Evolutionary conservation across 1,284 basidiomycete genomes (phyloP).

Genomic region (Microbotryum scabiosae): DNA sequence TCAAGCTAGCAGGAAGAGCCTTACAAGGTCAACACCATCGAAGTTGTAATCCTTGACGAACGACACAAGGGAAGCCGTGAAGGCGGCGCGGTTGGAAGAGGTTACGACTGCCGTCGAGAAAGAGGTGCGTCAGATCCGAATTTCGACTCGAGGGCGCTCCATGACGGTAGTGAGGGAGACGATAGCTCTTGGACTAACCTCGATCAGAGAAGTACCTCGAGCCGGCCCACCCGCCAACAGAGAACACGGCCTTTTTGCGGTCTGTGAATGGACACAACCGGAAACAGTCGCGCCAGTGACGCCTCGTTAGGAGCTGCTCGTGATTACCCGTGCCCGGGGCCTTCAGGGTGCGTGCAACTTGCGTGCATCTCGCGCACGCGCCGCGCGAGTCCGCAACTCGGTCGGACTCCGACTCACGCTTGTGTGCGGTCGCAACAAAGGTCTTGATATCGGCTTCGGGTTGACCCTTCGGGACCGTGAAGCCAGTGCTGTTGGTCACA

Average conservation of each 20-base stretch:
- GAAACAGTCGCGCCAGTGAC: too few relatives aligned
- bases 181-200: background rate
- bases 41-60: slow-evolving; percentile 54
- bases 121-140: slow-evolving; percentile 37
- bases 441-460: background rate
- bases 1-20: background rate
- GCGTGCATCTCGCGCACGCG: too few relatives aligned
- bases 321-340: too few relatives aligned
- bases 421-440: slow-evolving; percentile 13
- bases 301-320: too few relatives aligned
- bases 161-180: background rate
- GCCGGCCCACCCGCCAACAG: slow-evolving; percentile 15
- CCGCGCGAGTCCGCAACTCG: too few relatives aligned
- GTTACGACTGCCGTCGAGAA: slow-evolving; percentile 63
- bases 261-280: background rate
- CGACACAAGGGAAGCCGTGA: slow-evolving; percentile 54
- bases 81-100: slow-evolving; percentile 46
- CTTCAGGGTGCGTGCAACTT: too few relatives aligned
- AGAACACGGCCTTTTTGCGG: slow-evolving; percentile 13
- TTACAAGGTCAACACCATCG: slow-evolving; percentile 70
- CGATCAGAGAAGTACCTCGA: background rate
- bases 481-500: slow-evolving; percentile 9
- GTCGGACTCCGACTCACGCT: too few relatives aligned
- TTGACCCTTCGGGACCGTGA: slow-evolving; percentile 13
- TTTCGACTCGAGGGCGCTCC: too few relatives aligned